Evolutionary conservation across 2,329 filamentous ascomycete genomes (phyloP).

Genomic region (Cordyceps militaris): DNA sequence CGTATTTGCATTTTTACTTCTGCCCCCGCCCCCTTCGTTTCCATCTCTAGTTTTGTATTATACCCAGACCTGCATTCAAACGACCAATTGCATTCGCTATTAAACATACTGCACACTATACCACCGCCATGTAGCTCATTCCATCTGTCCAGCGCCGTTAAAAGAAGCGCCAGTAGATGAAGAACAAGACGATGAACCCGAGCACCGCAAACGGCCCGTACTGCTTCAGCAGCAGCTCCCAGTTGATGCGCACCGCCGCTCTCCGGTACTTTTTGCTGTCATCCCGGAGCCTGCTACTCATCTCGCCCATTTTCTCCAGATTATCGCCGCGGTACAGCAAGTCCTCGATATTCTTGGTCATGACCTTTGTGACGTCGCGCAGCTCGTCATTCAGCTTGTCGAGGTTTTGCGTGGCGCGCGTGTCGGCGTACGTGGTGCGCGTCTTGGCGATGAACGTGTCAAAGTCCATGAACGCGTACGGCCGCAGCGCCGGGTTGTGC

Average conservation of each 20-base stretch:
- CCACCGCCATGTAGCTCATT: neutral
- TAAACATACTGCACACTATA: neutral
- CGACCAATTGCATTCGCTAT: neutral
- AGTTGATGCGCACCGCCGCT: conserved; percentile 93
- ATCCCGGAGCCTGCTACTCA: conserved; percentile 78
- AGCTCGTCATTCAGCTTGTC: conserved; percentile 96
- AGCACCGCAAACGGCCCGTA: conserved; percentile 86
- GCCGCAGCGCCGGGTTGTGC: conserved; percentile 66
- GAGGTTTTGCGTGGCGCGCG: conserved; percentile 83
- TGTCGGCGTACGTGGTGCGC: conserved; percentile 89
- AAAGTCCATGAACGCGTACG: conserved; percentile 96
- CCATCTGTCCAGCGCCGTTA: conserved; percentile 30
- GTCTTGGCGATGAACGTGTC: conserved; percentile 94
- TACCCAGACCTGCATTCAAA: neutral
- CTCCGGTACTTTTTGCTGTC: conserved; percentile 91
- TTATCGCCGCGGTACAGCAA: conserved; percentile 90
- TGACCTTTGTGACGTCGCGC: conserved; percentile 95
- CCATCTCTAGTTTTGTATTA: neutral
- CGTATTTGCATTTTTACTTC: neutral
- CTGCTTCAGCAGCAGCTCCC: conserved; percentile 94
- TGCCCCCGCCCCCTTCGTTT: neutral
- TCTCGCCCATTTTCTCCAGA: conserved; percentile 93
- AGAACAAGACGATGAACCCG: conserved; percentile 73
- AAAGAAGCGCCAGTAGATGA: conserved; percentile 92
- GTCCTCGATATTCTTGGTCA: conserved; percentile 99